Conservation (phyloP, 2,329 filamentous ascomycete species). For the Mycosphaerella arachidis region DNA sequence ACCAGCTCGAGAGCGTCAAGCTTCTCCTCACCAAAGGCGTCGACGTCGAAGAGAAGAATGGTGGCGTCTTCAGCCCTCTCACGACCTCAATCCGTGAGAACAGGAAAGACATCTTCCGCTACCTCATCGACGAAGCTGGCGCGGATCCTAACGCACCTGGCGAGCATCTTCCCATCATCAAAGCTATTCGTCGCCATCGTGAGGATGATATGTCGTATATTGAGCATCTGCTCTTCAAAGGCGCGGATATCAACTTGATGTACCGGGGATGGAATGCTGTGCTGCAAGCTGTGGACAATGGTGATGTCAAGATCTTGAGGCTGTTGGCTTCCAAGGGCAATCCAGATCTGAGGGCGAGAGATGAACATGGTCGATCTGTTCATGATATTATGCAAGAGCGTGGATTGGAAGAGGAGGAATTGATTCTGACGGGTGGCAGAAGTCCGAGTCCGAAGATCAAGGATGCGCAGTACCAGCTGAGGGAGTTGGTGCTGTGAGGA, state of each 20-base stretch:
- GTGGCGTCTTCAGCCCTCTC: slow-evolving; percentile 66
- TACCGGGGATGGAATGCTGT: slow-evolving; percentile 64
- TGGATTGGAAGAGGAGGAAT: slow-evolving; percentile 51
- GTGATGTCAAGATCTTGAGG: slow-evolving; percentile 52
- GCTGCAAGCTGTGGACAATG: slow-evolving; percentile 62
- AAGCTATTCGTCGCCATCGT: slow-evolving; percentile 58
- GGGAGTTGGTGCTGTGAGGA: slow-evolving; percentile 12
- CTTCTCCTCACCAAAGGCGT: slow-evolving; percentile 61
- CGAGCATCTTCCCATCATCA: slow-evolving; percentile 67
- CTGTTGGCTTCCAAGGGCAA: slow-evolving; percentile 49
- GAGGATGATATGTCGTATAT: slow-evolving; percentile 57
- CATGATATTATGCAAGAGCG: slow-evolving; percentile 55
- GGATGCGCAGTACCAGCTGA: slow-evolving; percentile 10
- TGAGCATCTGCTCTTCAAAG: slow-evolving; percentile 58
- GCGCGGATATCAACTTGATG: slow-evolving; percentile 64
- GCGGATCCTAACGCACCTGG: slow-evolving; percentile 64
- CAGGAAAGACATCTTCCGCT: slow-evolving; percentile 56
- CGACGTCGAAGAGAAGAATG: slow-evolving; percentile 66
- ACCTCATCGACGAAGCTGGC: slow-evolving; percentile 53
- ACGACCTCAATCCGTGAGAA: slow-evolving; percentile 64
- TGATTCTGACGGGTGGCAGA: slow-evolving; percentile 20
- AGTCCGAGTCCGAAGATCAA: slow-evolving; percentile 14
- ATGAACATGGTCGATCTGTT: slow-evolving; percentile 53
- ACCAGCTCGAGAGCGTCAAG: slow-evolving; percentile 64
- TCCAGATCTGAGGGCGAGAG: slow-evolving; percentile 50